phyloP scores from a whole-genome alignment of 2,329 filamentous ascomycete genomes.

The Alternaria tenuissima region DNA sequence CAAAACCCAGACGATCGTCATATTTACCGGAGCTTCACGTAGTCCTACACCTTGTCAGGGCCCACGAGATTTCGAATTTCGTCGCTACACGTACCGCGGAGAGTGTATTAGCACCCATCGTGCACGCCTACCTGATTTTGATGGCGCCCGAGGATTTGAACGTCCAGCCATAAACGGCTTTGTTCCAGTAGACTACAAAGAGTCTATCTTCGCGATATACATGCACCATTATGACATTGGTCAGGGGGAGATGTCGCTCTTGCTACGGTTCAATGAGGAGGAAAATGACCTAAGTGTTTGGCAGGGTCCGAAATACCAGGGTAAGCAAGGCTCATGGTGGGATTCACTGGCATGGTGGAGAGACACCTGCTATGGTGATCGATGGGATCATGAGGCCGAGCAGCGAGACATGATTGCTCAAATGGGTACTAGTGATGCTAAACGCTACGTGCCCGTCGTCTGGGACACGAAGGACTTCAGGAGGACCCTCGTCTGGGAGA shows the following conservation, averaged over 20 bases:
- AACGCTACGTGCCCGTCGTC: not conserved
- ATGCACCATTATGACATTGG: not conserved
- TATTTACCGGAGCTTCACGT: conserved; percentile 10
- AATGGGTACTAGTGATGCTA: conserved; percentile 1
- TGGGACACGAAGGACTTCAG: not conserved
- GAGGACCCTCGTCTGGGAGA: not conserved
- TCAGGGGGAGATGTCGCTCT: not conserved
- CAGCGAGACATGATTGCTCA: not conserved
- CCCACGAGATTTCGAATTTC: not conserved
- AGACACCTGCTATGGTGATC: conserved; percentile 17
- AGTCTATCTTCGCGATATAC: conserved; percentile 2
- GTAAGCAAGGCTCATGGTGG: not conserved
- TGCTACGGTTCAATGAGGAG: conserved; percentile 27
- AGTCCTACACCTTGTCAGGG: not conserved
- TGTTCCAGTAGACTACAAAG: conserved; percentile 10
- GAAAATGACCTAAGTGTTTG: conserved; percentile 15
- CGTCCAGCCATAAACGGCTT: not conserved
- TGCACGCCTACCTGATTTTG: not conserved
- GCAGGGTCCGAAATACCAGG: not conserved
- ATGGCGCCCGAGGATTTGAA: not conserved
- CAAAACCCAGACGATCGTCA: conserved; percentile 18
- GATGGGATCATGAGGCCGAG: not conserved
- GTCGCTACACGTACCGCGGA: conserved; percentile 26
- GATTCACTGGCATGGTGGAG: conserved; percentile 25
- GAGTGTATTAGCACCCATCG: conserved; percentile 2